phyloP scores from a whole-genome alignment of 768 basidiomycete species.

The Suillus lakei region DNA sequence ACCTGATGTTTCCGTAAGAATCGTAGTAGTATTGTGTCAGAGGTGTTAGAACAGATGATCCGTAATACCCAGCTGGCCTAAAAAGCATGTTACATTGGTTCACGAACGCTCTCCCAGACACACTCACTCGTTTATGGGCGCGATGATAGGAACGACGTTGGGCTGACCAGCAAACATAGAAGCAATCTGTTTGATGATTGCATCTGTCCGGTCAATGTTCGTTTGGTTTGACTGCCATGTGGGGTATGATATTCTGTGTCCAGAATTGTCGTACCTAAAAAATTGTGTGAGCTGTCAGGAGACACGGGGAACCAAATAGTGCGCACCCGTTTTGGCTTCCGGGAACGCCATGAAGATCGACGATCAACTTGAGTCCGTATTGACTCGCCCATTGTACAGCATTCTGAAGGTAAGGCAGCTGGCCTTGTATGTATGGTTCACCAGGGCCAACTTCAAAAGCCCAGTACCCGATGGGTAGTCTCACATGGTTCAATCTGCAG shows the following conservation, averaged over 20 bases:
- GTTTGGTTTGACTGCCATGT: conserved; percentile 70
- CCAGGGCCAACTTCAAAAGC: conserved; percentile 80
- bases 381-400: conserved; percentile 73
- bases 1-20: conserved; percentile 79
- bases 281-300: conserved; percentile 13
- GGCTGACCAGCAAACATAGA: conserved; percentile 58
- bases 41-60: conserved; percentile 52
- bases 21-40: conserved; percentile 70
- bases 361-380: conserved; percentile 76
- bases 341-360: conserved; percentile 82
- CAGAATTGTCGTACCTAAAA: conserved; percentile 80
- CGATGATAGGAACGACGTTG: conserved; percentile 67
- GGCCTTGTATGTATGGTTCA: conserved; percentile 81
- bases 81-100: conserved; percentile 8
- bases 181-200: conserved; percentile 66
- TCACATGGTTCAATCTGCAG: conserved; percentile 78
- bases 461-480: conserved; percentile 90
- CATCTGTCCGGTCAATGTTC: conserved; percentile 70
- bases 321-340: conserved; percentile 84
- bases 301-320: not conserved
- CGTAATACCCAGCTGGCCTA: conserved; percentile 77
- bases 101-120: not conserved
- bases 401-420: conserved; percentile 67
- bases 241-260: conserved; percentile 63
- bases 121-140: conserved; percentile 77